Evolutionary conservation across 2,329 filamentous ascomycete genomes (phyloP), one percentile per base, ranked within the genome.

Genomic region (Neofusicoccum parvum): DNA sequence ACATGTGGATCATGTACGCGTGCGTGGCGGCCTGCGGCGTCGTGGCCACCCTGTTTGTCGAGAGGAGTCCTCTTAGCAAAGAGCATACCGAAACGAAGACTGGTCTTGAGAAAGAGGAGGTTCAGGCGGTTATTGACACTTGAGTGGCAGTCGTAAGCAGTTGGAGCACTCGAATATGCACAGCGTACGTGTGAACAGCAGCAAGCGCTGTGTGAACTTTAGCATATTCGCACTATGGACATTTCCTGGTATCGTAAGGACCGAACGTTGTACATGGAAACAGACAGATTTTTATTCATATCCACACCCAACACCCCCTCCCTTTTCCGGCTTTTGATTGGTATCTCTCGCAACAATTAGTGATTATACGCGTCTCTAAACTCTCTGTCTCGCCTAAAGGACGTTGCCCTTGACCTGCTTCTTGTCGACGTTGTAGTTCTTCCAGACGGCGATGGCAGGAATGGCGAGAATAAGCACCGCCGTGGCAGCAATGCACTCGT

Each of bases 1-100:
- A 79, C 14, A 82, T 83, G 79, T 84, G 81, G 80, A 81, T 82
- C 65, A 76, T 80, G 69, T 81, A 82, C 69, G 76, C 76, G 7
- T 72, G 69, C 49, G 75, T 79, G 14, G 74, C 80, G 5, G 79
- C 71, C 0, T 70, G 77, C 4, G 73, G 80, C 1, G 66, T 80
- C 5, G 67, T 81, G n/a, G 74, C 76, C 3, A 76, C 76, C 65
- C 64, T 78, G 11, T 77, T 81, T 59, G 76, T 83, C 14, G 70
- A 73, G 43, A 73, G 73, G 58, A 76, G 78, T 66, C 70, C 74
- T 67, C 69, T 83, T n/a, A 77, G 74, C 0, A 76, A 71, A 2
- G 76, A 82, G 68, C 81, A 83, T 70, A 71, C 73, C 15, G 81
- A 83, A 70, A 83, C 80, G 6, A 80, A 80, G 70, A 83, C 80